A percentile compares a stretch with the other conserved stretches of the same genome.
phyloP scores from a whole-genome alignment of 768 basidiomycete genomes.

The Leccinum uliginosum region DNA sequence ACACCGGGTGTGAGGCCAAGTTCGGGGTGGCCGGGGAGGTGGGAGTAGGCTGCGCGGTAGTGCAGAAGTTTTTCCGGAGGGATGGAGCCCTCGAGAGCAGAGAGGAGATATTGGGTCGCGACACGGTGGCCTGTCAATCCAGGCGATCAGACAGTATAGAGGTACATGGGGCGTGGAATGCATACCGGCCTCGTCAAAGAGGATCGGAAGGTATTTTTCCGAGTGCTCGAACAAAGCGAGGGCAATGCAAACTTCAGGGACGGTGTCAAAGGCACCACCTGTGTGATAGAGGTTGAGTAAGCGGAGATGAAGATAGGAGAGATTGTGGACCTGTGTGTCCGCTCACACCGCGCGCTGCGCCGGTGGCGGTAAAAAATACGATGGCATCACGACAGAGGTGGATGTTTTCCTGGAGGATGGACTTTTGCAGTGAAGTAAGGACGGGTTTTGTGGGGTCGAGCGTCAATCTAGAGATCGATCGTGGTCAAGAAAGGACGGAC shows the following conservation, averaged over 20 bases:
- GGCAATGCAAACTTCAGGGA: constrained; percentile 80
- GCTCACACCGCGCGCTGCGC: constrained; percentile 79
- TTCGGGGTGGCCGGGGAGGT: constrained; percentile 87
- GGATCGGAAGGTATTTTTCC: constrained; percentile 60
- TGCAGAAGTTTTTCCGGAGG: constrained; percentile 75
- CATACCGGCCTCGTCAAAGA: constrained; percentile 81
- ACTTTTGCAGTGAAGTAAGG: constrained; percentile 60
- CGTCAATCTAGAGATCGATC: constrained; percentile 45
- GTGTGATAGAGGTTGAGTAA: constrained; percentile 14
- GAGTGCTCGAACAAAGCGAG: constrained; percentile 64
- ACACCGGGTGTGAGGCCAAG: constrained; percentile 88
- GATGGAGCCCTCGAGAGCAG: constrained; percentile 69
- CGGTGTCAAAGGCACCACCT: constrained; percentile 70
- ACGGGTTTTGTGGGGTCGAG: constrained; percentile 67
- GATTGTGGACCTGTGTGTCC: constrained; percentile 66
- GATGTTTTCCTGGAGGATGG: constrained; percentile 62
- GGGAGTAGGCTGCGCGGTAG: constrained; percentile 82
- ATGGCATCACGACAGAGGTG: constrained; percentile 81
- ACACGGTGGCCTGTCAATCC: constrained; percentile 70
- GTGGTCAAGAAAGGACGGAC: not conserved
- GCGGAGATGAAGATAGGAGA: not conserved
- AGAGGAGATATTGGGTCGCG: constrained; percentile 82
- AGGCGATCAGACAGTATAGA: not conserved
- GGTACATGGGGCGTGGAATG: not conserved
- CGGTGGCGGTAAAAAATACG: constrained; percentile 81